Evolutionary conservation across 805 yeast species (phyloP).

Genomic region (Wickerhamiella parazyma): DNA sequence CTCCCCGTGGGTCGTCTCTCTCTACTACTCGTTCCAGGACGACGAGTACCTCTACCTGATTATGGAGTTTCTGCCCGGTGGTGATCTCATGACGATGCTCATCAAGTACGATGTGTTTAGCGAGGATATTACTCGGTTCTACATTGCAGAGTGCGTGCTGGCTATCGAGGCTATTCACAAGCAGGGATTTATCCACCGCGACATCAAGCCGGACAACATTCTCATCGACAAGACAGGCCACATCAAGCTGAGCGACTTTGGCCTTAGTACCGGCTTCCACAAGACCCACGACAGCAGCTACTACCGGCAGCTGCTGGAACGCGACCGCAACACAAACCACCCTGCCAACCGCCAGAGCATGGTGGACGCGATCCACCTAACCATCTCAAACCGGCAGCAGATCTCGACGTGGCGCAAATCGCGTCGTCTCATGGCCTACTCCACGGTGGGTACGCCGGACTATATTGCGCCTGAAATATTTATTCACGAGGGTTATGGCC

Average conservation of each 20-base stretch:
- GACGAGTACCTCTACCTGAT: conserved; percentile 58
- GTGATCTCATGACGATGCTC: conserved; percentile 87
- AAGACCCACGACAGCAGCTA: conserved; percentile 81
- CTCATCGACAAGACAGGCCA: conserved; percentile 69
- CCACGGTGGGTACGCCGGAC: conserved; percentile 94
- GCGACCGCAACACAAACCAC: conserved; percentile 28
- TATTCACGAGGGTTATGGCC: conserved; percentile 86
- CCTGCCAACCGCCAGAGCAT: conserved; percentile 45
- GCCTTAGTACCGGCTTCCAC: conserved; percentile 86
- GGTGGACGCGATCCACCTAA: conserved; percentile 89
- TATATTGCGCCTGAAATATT: conserved; percentile 93
- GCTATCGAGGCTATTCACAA: conserved; percentile 92
- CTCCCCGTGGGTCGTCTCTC: conserved; percentile 78
- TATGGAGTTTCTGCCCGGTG: conserved; percentile 77
- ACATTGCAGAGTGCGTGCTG: conserved; percentile 91
- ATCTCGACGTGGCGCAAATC: conserved; percentile 94
- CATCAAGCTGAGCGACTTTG: conserved; percentile 60
- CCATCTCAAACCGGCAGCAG: conserved; percentile 89
- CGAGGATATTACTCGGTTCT: conserved; percentile 76
- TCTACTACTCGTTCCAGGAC: conserved; percentile 74
- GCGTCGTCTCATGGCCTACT: conserved; percentile 83
- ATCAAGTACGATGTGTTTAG: conserved; percentile 89
- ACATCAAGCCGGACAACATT: conserved; percentile 94
- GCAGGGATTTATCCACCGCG: conserved; percentile 88
- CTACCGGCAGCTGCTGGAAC: conserved; percentile 67